A percentile compares a stretch with the other conserved stretches of the same genome.
phyloP scores from a whole-genome alignment of 1,139 yeast species.

The Lizanozyma gosingica region DNA sequence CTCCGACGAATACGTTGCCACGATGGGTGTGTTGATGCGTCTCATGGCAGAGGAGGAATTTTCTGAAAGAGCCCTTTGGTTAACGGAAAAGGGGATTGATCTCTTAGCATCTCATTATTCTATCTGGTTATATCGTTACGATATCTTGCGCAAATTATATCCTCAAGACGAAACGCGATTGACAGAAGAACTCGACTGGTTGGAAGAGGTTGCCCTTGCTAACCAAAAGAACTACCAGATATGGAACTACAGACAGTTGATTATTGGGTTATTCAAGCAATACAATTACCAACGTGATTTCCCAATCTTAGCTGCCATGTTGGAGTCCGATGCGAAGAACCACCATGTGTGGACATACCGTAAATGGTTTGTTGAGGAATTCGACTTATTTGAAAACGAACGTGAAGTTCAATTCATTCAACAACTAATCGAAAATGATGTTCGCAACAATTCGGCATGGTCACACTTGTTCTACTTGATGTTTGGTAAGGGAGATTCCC shows the following conservation, averaged over 20 bases:
- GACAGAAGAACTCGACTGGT: conserved; percentile 59
- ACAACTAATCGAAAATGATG: conserved; percentile 48
- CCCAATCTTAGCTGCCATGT: conserved; percentile 55
- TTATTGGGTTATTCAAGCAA: conserved; percentile 30
- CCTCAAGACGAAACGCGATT: conserved; percentile 14
- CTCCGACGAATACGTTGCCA: conserved; percentile 54
- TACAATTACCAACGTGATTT: conserved; percentile 49
- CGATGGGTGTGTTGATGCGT: conserved; percentile 57
- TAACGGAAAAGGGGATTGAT: conserved; percentile 57
- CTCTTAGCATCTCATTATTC: conserved; percentile 87
- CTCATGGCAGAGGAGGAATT: conserved; percentile 53
- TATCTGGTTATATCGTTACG: conserved; percentile 73
- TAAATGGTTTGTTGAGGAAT: conserved; percentile 64
- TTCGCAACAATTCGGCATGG: conserved; percentile 93
- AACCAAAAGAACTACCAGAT: conserved; percentile 91
- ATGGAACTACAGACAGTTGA: conserved; percentile 81
- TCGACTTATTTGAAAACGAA: conserved; percentile 32
- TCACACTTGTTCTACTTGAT: conserved; percentile 63
- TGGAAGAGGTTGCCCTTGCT: conserved; percentile 63
- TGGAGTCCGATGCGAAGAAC: conserved; percentile 75
- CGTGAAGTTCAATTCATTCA: conserved; percentile 49
- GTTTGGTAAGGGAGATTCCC: conserved; percentile 18
- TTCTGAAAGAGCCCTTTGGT: conserved; percentile 59
- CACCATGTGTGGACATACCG: conserved; percentile 95
- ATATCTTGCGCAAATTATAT: conserved; percentile 37